These are phyloP conservation scores for Trichoderma oligosporum DNA, from an alignment of 2,329 filamentous ascomycete genomes.

Conservation along the genomic window DNA sequence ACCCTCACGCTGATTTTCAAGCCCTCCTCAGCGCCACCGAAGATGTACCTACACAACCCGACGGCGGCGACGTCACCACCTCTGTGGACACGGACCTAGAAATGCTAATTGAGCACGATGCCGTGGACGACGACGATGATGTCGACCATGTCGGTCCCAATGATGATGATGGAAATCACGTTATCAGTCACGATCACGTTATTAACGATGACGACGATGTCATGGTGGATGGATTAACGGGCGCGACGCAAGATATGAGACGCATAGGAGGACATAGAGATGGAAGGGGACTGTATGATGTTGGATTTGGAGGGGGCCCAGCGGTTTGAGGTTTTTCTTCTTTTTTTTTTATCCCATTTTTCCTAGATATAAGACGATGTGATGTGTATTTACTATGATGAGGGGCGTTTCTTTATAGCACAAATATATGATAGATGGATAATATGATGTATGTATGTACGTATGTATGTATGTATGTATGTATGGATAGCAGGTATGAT, in stretches of 20 bases:
- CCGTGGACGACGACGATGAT: constrained; percentile 41
- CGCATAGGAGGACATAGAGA: constrained; percentile 25
- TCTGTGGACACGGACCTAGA: constrained; percentile 49
- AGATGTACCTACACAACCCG: constrained; percentile 28
- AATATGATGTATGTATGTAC: not conserved
- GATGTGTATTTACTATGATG: too few species aligned
- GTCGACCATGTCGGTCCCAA: constrained; percentile 21
- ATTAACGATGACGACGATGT: constrained; percentile 18
- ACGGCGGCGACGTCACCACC: constrained; percentile 36
- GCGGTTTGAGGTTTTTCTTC: constrained; percentile 14
- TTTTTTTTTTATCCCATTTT: not conserved
- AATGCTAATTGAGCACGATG: constrained; percentile 48
- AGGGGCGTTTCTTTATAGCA: too few species aligned
- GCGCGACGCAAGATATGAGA: constrained; percentile 15
- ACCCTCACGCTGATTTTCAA: constrained; percentile 49
- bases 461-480: not conserved
- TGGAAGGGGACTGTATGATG: constrained; percentile 28
- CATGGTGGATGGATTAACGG: constrained; percentile 15
- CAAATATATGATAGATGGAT: not conserved
- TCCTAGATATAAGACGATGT: too few species aligned
- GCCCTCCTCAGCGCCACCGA: constrained; percentile 50
- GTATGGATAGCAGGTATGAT: constrained; percentile 6
- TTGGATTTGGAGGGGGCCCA: constrained; percentile 27
- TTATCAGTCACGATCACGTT: constrained; percentile 20
- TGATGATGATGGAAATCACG: not conserved